Evolutionary conservation across 23 red algal genomes (phyloP).

Genomic region (Gracilariopsis chorda): DNA sequence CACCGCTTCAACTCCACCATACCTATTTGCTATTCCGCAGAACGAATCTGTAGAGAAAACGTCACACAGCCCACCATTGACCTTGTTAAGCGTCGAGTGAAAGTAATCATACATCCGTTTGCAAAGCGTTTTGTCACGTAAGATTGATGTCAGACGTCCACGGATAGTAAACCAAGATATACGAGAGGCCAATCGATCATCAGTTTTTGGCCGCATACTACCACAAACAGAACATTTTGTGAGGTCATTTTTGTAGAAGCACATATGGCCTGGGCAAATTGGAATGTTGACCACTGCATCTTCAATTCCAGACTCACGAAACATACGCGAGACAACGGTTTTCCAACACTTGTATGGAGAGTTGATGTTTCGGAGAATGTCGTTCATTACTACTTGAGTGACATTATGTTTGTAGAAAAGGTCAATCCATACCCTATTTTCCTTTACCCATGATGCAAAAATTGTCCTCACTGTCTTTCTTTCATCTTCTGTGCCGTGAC

Average conservation of each 20-base stretch:
- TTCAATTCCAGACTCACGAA: neutral
- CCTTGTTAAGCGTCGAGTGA: neutral
- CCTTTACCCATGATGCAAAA: neutral
- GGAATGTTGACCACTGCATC: neutral
- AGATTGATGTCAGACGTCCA: neutral
- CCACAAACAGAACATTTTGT: neutral
- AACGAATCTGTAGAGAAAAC: neutral
- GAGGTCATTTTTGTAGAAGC: neutral
- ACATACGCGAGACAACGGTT: neutral
- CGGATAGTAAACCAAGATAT: neutral
- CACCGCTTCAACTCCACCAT: neutral
- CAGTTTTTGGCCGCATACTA: neutral
- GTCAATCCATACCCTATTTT: neutral
- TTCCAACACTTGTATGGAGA: constrained; percentile 1
- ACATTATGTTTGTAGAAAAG: neutral
- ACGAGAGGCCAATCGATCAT: neutral
- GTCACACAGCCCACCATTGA: neutral
- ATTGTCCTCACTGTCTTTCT: no score
- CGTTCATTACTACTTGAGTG: neutral
- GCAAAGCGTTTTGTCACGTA: neutral
- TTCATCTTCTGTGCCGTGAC: no score
- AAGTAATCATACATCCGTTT: neutral
- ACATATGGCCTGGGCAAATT: neutral
- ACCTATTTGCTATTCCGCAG: neutral
- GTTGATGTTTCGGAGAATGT: neutral